phyloP scores from a whole-genome alignment of 495 filamentous ascomycete genomes.

The Trypethelium eluteriae region DNA sequence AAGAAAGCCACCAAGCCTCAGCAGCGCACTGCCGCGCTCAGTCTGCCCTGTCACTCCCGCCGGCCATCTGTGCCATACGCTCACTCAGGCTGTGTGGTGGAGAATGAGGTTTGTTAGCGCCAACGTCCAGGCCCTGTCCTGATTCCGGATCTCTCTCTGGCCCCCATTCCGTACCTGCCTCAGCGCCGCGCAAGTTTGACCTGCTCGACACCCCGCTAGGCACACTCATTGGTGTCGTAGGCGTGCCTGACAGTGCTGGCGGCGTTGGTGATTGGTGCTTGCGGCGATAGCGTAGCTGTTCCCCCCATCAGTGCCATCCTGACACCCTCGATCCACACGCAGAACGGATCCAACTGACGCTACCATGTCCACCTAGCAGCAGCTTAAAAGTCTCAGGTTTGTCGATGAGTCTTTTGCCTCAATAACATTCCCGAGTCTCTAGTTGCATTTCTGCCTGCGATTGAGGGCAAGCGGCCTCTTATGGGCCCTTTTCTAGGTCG shows the following conservation, averaged over 20 bases:
- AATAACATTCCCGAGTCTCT: background rate
- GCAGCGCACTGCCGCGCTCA: background rate
- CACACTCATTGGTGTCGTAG: background rate
- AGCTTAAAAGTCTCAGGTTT: background rate
- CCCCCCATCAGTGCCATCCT: background rate
- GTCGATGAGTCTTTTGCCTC: background rate
- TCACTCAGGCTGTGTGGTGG: background rate
- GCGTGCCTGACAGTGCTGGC: background rate
- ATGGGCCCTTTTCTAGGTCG: background rate
- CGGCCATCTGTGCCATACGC: background rate
- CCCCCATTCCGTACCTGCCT: background rate
- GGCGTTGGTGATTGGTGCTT: background rate
- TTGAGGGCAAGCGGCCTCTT: background rate
- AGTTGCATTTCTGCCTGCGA: slow-evolving; percentile 1
- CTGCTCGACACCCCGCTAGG: background rate
- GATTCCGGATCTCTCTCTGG: background rate
- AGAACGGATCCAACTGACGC: background rate
- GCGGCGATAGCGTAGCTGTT: too few species aligned
- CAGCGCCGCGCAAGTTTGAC: background rate
- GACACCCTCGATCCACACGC: background rate
- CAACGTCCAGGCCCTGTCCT: background rate
- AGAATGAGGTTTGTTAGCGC: slow-evolving; percentile 1
- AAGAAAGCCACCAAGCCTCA: background rate
- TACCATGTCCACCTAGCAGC: background rate
- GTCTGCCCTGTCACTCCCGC: background rate